Evolutionary conservation across 768 basidiomycete genomes (phyloP).

Genomic region (Kwoniella newhampshirensis): DNA sequence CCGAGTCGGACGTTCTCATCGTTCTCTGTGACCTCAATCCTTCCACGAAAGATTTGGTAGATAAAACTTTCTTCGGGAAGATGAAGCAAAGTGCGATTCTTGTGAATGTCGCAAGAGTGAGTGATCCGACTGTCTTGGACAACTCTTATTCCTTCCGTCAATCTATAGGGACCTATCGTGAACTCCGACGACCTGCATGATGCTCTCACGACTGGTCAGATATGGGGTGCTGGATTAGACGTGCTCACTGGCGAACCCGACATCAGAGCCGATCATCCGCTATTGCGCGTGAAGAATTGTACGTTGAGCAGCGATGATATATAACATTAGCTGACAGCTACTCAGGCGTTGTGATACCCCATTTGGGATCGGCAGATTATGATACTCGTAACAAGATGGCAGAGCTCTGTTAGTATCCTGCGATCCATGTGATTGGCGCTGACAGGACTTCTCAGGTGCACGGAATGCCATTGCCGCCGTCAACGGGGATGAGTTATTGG

Average conservation of each 20-base stretch:
- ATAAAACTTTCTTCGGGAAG: slow-evolving; percentile 67
- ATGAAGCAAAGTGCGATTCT: slow-evolving; percentile 85
- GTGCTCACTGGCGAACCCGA: slow-evolving; percentile 91
- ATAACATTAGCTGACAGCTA: neutral
- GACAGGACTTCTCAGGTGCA: slow-evolving; percentile 4
- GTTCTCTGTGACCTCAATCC: slow-evolving; percentile 61
- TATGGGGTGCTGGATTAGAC: slow-evolving; percentile 90
- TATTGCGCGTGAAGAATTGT: slow-evolving; percentile 74
- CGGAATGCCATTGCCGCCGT: slow-evolving; percentile 36
- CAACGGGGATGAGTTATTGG: slow-evolving; percentile 31
- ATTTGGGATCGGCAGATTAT: slow-evolving; percentile 84
- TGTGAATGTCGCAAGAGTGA: slow-evolving; percentile 76
- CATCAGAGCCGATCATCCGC: slow-evolving; percentile 68
- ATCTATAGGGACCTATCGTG: slow-evolving; percentile 66
- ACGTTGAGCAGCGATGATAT: slow-evolving; percentile 24
- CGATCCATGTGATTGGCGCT: neutral
- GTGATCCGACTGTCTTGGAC: neutral
- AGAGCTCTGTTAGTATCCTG: slow-evolving; percentile 57
- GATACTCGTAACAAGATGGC: slow-evolving; percentile 85
- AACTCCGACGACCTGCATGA: slow-evolving; percentile 84
- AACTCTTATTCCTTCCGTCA: neutral
- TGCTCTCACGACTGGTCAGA: slow-evolving; percentile 72
- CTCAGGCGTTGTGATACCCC: slow-evolving; percentile 77
- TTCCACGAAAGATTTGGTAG: slow-evolving; percentile 69
- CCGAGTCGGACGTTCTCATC: slow-evolving; percentile 78